Evolutionary conservation across 2,329 filamentous ascomycete species (phyloP).

Genomic region (Arthrobotrys musiformis): DNA sequence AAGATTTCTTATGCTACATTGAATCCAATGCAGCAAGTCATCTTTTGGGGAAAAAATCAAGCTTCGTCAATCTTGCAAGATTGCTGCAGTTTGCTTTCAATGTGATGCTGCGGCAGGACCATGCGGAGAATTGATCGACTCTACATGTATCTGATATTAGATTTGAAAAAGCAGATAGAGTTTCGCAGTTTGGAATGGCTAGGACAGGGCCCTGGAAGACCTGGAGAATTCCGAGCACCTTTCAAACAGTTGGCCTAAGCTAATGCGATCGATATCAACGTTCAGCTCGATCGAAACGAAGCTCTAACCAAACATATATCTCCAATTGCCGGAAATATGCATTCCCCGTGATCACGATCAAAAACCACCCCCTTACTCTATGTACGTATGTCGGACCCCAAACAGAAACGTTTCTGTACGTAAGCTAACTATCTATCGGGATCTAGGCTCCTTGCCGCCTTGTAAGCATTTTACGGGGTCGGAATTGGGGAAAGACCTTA

Average conservation of each 20-base stretch:
- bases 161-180: neutral
- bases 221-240: conserved; percentile 22
- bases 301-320: neutral
- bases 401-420: conserved; percentile 23
- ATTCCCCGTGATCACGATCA: conserved; percentile 28
- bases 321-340: conserved; percentile 22
- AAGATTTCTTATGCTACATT: conserved; percentile 44
- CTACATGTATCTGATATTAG: neutral
- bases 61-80: no score
- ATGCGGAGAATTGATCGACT: conserved; percentile 14
- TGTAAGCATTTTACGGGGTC: conserved; percentile 2
- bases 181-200: neutral
- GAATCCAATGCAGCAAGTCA: conserved; percentile 52
- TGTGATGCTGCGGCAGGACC: neutral
- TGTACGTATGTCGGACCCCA: no score
- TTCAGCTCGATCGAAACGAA: neutral
- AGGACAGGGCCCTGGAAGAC: neutral
- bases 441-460: conserved; percentile 42
- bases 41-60: conserved; percentile 44
- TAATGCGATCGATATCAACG: neutral
- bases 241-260: neutral
- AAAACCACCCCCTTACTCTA: conserved; percentile 17
- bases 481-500: neutral
- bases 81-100: conserved; percentile 13
- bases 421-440: conserved; percentile 42